Evolutionary conservation across 1,139 yeast genomes (phyloP), one percentile per base, ranked within the genome.

Genomic region (Geotrichum phurueaensis): DNA sequence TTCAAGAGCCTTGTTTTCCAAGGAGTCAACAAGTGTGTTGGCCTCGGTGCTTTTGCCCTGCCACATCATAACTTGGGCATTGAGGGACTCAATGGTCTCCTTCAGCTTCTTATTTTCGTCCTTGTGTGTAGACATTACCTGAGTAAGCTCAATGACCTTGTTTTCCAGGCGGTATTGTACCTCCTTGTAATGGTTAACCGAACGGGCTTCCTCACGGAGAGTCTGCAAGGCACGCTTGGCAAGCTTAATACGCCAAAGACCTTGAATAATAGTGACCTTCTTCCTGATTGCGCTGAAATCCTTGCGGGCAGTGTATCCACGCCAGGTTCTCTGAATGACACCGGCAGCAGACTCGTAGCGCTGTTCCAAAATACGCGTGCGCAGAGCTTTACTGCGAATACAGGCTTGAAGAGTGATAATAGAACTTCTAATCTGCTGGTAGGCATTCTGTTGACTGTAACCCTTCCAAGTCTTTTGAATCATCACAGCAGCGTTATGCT

Each of bases 61-160:
- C 71, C 76, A 70, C 58, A 70, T 65, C 7, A 66, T 63, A 45
- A 76, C 67, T 65, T 75, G 76, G 36, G 68, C 61, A 58, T 70
- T 81, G 70, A 81, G 78, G 68, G 73, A 74, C 25, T 83, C 80
- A 61, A 92, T 83, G 68, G 88, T 89, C 15, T 76, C 75, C 65
- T 83, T 80, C 70, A 92, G 79, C 63, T 81, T 81, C 76, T 87
- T 87, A 75, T 91, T 92, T 68, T 90, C 97, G 68, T 84, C 88
- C 53, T 86, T 85, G 75, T 88, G 87, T 27, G 85, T 75, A 0
- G 96, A 84, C 66, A 92, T 80, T 12, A 87, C 83, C 73, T 92
- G 96, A 0, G 97, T 91, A 66, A 95, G 83, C 73, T 92, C 96
- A 66, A 94, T 90, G 29, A 95, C 98, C 79, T 94, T 95, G 75